Evolutionary conservation across 805 yeast genomes (phyloP).

Genomic region (Clavispora vitiphila): DNA sequence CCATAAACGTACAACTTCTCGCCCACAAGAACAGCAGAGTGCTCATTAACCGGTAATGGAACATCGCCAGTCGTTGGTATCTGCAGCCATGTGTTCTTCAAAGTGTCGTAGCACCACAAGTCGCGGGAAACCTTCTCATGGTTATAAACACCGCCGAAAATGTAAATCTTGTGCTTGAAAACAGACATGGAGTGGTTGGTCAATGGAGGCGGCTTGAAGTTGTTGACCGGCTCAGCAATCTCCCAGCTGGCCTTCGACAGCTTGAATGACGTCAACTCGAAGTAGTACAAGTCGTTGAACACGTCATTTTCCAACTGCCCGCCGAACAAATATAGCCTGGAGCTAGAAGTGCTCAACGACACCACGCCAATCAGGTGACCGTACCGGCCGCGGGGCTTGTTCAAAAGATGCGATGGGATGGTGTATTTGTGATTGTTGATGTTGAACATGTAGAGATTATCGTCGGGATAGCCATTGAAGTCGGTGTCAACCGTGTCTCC

Average conservation of each 20-base stretch:
- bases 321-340: slow-evolving; percentile 77
- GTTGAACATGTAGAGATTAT: slow-evolving; percentile 82
- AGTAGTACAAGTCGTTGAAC: slow-evolving; percentile 79
- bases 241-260: slow-evolving; percentile 85
- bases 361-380: slow-evolving; percentile 88
- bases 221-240: slow-evolving; percentile 49
- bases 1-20: slow-evolving; percentile 83
- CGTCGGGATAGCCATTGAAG: slow-evolving; percentile 73
- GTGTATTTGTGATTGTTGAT: slow-evolving; percentile 42
- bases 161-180: slow-evolving; percentile 69
- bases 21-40: slow-evolving; percentile 73
- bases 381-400: slow-evolving; percentile 85
- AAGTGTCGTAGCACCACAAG: slow-evolving; percentile 76
- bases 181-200: slow-evolving; percentile 89
- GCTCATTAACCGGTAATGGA: slow-evolving; percentile 90
- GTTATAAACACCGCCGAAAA: slow-evolving; percentile 83
- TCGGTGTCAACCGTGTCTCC: slow-evolving; percentile 91
- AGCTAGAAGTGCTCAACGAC: slow-evolving; percentile 39
- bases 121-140: slow-evolving; percentile 69
- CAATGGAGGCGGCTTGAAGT: slow-evolving; percentile 67
- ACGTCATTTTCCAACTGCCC: slow-evolving; percentile 86
- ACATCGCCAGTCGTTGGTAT: slow-evolving; percentile 62
- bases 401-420: slow-evolving; percentile 38
- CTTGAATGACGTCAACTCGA: slow-evolving; percentile 82
- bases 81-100: slow-evolving; percentile 62